phyloP scores from a whole-genome alignment of 31 red algal genomes.

The Endocladia muricata region DNA sequence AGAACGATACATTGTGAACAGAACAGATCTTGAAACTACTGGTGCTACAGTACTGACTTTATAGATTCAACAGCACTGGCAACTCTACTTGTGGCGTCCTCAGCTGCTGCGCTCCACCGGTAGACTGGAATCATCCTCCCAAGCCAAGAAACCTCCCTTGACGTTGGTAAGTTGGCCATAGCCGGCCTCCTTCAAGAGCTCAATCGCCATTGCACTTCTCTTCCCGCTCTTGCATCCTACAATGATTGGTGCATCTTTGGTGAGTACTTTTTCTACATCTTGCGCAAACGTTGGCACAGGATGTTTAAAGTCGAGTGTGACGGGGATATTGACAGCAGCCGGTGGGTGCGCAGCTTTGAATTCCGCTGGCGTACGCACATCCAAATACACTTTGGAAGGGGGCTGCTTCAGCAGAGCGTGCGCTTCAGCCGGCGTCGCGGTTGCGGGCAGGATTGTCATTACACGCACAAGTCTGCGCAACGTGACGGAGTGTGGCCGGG shows the following conservation, averaged over 20 bases:
- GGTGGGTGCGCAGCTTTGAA: conserved; percentile 35
- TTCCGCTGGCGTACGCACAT: conserved; percentile 47
- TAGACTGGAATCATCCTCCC: conserved; percentile 8
- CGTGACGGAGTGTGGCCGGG: no score
- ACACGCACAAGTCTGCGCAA: no score
- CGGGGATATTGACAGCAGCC: conserved; percentile 13
- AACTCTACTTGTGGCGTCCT: no score
- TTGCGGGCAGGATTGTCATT: background rate
- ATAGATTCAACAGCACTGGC: no score
- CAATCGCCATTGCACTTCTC: conserved; percentile 40
- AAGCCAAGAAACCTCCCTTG: conserved; percentile 39
- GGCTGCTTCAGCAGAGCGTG: background rate
- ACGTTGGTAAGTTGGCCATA: conserved; percentile 25
- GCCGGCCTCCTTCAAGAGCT: conserved; percentile 15
- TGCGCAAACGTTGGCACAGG: conserved; percentile 27
- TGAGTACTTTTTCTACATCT: conserved; percentile 13
- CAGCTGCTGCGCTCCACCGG: conserved; percentile 36
- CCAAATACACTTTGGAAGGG: conserved; percentile 25
- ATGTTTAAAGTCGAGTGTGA: conserved; percentile 10
- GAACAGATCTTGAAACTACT: no score
- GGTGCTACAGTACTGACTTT: no score
- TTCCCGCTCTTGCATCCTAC: conserved; percentile 64
- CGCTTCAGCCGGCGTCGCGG: background rate
- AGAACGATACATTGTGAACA: no score
- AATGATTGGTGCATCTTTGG: conserved; percentile 9